Evolutionary conservation across 345 rosid genomes (phyloP).

Genomic region (Citrus cavaleriei): DNA sequence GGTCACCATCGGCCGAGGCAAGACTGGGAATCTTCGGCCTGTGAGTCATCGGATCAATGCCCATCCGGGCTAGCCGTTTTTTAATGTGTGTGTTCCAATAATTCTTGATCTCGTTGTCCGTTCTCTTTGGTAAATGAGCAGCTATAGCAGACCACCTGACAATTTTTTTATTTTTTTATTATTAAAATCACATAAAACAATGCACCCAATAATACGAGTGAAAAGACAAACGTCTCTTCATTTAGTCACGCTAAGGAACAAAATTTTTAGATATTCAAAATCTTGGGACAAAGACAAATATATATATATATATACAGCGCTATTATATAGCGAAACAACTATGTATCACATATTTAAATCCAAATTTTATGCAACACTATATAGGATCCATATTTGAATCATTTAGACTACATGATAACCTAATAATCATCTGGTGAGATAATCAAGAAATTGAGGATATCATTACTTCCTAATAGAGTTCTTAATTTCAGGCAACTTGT

Average conservation of each 20-base stretch:
- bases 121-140: slow-evolving; percentile 34
- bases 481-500: too few relatives aligned
- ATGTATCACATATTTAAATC: too few relatives aligned
- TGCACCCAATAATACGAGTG: not conserved
- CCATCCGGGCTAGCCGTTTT: slow-evolving; percentile 38
- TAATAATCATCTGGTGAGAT: too few relatives aligned
- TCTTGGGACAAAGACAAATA: not conserved
- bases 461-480: too few relatives aligned
- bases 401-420: too few relatives aligned
- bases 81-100: slow-evolving; percentile 59
- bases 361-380: too few relatives aligned
- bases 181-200: not conserved
- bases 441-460: too few relatives aligned
- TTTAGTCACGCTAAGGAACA: not conserved
- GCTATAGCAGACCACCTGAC: slow-evolving; percentile 60
- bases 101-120: slow-evolving; percentile 59
- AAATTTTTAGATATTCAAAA: not conserved
- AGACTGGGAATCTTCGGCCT: slow-evolving; percentile 14
- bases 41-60: slow-evolving; percentile 42
- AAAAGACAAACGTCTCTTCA: not conserved
- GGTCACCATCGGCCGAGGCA: not conserved
- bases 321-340: too few relatives aligned
- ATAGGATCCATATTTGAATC: too few relatives aligned
- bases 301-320: too few relatives aligned
- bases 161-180: too few relatives aligned